Evolutionary conservation across 305 asterid species (phyloP).

Genomic region (Nicotiana rustica): DNA sequence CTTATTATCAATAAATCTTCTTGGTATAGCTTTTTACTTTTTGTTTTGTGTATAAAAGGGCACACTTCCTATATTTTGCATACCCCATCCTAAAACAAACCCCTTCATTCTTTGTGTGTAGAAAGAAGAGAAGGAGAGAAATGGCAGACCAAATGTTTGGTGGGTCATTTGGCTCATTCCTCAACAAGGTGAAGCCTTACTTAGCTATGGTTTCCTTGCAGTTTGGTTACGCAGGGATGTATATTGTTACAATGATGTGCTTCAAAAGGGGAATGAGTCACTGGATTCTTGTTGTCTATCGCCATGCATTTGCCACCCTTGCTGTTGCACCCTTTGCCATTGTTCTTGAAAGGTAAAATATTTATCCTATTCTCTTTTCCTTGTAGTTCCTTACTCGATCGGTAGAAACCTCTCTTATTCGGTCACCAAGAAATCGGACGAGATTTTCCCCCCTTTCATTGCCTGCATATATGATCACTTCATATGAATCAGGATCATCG

Average conservation of each 20-base stretch:
- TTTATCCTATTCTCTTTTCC: neutral
- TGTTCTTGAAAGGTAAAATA: conserved; percentile 64
- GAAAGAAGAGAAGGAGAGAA: conserved; percentile 28
- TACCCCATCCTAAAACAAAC: conserved; percentile 34
- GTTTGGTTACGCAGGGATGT: conserved; percentile 97
- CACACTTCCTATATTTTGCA: conserved; percentile 37
- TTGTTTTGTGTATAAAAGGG: conserved; percentile 59
- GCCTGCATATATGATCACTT: neutral
- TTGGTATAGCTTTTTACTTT: conserved; percentile 32
- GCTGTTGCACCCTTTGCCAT: conserved; percentile 77
- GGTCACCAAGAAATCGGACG: too few relatives aligned
- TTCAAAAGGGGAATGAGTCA: conserved; percentile 80
- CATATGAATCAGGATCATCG: too few relatives aligned
- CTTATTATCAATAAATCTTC: conserved; percentile 32
- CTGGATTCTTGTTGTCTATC: conserved; percentile 84
- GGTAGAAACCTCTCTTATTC: too few relatives aligned
- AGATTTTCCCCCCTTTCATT: neutral
- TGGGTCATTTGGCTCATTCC: conserved; percentile 32
- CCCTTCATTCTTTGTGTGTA: conserved; percentile 20
- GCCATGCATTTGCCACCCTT: conserved; percentile 71
- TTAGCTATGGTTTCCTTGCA: conserved; percentile 84
- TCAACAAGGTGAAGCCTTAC: conserved; percentile 68
- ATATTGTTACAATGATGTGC: conserved; percentile 66
- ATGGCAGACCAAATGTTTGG: conserved; percentile 44
- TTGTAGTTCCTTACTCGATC: neutral